These are phyloP conservation scores for Globisporangium recalcitrans DNA, from an alignment of 352 stramenopile species.

Conservation along the genomic window DNA sequence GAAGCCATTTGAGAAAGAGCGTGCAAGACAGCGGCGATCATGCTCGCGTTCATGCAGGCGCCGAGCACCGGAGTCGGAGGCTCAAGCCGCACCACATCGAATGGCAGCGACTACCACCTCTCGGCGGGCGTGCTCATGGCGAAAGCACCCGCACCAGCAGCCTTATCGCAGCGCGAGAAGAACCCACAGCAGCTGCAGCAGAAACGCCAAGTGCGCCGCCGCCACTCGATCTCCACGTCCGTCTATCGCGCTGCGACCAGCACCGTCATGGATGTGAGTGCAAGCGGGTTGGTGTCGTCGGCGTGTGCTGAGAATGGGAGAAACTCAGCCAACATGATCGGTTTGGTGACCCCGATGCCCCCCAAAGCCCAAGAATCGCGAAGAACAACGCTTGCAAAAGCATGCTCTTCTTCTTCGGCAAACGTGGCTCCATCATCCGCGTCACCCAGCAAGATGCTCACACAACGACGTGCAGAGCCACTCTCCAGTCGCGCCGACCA, in stretches of 20 bases:
- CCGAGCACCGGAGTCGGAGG: too few species aligned
- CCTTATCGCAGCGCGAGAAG: background rate
- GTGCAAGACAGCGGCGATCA: background rate
- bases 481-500: background rate
- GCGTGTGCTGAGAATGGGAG: background rate
- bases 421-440: background rate
- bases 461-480: background rate
- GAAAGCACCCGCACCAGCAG: background rate
- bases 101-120: background rate
- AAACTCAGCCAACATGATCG: background rate
- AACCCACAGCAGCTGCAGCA: slow-evolving; percentile 12
- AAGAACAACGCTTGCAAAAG: background rate
- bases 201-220: slow-evolving; percentile 1
- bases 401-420: too few species aligned
- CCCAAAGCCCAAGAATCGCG: background rate
- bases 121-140: slow-evolving; percentile 2
- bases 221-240: slow-evolving; percentile 10
- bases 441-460: background rate
- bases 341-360: slow-evolving; percentile 7
- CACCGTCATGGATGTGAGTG: background rate
- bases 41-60: background rate
- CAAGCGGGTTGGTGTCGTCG: background rate
- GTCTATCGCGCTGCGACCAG: background rate
- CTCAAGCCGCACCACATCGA: background rate
- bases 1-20: background rate